Percentiles rank a stretch among this genome's conserved stretches.
Conservation (phyloP, 164 flowering plant genomes). For the Paratinospora sagittata region DNA sequence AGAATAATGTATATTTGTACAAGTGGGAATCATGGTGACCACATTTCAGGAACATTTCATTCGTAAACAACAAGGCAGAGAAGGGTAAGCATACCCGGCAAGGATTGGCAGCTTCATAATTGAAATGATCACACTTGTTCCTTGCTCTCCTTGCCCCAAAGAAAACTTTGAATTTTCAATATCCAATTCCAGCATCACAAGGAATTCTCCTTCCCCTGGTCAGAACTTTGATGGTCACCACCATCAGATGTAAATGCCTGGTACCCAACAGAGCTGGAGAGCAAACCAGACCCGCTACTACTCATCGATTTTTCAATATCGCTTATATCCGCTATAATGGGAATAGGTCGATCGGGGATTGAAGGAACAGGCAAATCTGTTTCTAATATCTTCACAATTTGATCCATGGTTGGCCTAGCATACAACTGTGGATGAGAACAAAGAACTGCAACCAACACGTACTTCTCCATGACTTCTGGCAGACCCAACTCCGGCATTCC, state of each 20-base stretch:
- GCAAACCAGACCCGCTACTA: constrained; percentile 50
- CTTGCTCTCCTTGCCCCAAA: not conserved
- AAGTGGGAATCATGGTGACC: constrained; percentile 1
- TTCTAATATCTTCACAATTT: constrained; percentile 79
- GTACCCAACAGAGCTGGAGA: constrained; percentile 51
- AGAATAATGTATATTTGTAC: constrained; percentile 8
- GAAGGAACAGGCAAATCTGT: constrained; percentile 53
- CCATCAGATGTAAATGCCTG: constrained; percentile 33
- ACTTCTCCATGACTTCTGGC: constrained; percentile 53
- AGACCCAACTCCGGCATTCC: constrained; percentile 59
- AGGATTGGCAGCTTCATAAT: not conserved
- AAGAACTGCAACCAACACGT: constrained; percentile 59
- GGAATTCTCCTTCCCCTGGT: not conserved
- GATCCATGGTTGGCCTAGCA: constrained; percentile 91
- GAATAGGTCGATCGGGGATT: constrained; percentile 65
- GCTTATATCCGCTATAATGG: constrained; percentile 42
- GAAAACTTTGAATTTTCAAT: not conserved
- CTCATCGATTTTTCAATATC: constrained; percentile 64
- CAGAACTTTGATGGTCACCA: constrained; percentile 7
- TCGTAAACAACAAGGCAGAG: not conserved
- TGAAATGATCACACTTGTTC: not conserved
- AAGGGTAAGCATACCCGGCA: constrained; percentile 3
- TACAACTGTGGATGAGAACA: constrained; percentile 75
- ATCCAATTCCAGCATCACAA: not conserved
- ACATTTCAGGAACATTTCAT: constrained; percentile 2